Percentiles rank a stretch among this genome's conserved stretches.
These are phyloP conservation scores for Aspergillus unguis DNA, from an alignment of 2,329 filamentous ascomycete genomes.

Conservation along the genomic window DNA sequence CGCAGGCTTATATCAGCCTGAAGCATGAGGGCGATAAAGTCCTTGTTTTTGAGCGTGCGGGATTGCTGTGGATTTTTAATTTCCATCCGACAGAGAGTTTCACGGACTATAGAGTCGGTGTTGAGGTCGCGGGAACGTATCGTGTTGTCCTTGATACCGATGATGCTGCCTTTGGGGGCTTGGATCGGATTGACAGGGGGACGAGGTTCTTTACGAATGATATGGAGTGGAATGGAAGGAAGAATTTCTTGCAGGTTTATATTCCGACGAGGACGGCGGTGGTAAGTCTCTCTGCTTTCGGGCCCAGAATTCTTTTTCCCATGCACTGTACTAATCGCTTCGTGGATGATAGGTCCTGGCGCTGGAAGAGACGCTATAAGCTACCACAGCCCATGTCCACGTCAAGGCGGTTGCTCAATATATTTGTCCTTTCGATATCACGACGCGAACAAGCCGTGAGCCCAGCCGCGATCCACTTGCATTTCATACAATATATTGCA, in stretches of 20 bases:
- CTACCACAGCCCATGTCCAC: background rate
- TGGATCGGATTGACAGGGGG: constrained; percentile 70
- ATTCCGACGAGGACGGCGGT: constrained; percentile 79
- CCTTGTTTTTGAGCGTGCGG: constrained; percentile 89
- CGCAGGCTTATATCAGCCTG: constrained; percentile 86
- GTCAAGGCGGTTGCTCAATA: background rate
- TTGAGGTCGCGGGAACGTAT: constrained; percentile 83
- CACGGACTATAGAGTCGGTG: constrained; percentile 85
- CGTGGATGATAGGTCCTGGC: constrained; percentile 50
- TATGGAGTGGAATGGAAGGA: constrained; percentile 82
- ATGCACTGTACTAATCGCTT: background rate
- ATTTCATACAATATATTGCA: no score
- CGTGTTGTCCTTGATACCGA: constrained; percentile 82
- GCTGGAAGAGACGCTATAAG: constrained; percentile 44
- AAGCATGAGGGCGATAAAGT: constrained; percentile 95
- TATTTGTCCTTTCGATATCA: no score
- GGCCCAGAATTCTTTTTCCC: background rate
- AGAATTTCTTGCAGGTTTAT: constrained; percentile 91
- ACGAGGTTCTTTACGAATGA: constrained; percentile 90
- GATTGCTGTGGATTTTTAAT: constrained; percentile 92
- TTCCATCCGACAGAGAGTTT: constrained; percentile 84
- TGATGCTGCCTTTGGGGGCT: constrained; percentile 71
- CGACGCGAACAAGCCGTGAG: no score
- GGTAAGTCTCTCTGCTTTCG: constrained; percentile 51
- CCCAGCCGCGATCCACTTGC: no score